Evolutionary conservation across 169 alveolate species (phyloP).

Genomic region (Plasmodium vivax): DNA sequence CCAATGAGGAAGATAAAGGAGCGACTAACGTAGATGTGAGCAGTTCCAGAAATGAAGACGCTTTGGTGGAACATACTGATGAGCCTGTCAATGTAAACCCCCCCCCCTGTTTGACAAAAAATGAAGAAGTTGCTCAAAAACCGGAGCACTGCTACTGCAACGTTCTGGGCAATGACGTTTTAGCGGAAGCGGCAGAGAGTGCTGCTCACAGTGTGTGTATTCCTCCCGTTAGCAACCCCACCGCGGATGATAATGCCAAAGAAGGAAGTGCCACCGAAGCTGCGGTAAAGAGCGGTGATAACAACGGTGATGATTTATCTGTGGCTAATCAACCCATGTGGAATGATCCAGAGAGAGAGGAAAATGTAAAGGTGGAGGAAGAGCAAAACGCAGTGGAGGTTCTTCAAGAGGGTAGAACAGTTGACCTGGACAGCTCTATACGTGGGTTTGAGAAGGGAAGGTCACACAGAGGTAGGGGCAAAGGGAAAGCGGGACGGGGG

Average conservation of each 20-base stretch:
- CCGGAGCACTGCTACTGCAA: conserved; percentile 2
- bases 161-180: conserved; percentile 10
- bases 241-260: neutral
- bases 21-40: neutral
- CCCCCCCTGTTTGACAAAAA: neutral
- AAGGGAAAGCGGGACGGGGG: neutral
- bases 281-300: neutral
- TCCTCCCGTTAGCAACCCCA: neutral
- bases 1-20: neutral
- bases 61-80: neutral
- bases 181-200: conserved; percentile 5
- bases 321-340: neutral
- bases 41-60: neutral
- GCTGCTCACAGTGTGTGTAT: neutral
- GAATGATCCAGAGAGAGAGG: neutral
- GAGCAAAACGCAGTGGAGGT: neutral
- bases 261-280: neutral
- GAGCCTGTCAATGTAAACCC: neutral
- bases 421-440: neutral
- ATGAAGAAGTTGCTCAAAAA: neutral
- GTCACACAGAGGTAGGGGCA: neutral
- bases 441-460: neutral
- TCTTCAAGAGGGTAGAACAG: neutral
- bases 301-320: neutral
- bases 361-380: neutral